Evolutionary conservation across 768 basidiomycete species (phyloP), one percentile per base, ranked within the genome.

Genomic region (Scleroderma bovista): DNA sequence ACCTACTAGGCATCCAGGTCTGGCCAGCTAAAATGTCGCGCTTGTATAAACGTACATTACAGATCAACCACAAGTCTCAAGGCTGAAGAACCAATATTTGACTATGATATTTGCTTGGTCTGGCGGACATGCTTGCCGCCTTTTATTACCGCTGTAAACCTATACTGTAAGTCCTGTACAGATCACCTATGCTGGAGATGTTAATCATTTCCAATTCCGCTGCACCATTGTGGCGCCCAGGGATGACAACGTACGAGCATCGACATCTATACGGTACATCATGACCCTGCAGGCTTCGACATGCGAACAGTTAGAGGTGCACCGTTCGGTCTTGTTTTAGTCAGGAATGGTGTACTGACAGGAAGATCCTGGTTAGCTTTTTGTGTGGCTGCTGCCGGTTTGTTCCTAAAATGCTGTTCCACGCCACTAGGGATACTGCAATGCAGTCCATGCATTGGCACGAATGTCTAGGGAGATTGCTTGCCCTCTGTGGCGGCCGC

Each of bases 241-340:
- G 48, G 88, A 90, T 63, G 90, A 92, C 57, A 84, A 88, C 53
- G 89, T 92, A 91, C 62, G 87, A 93, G n/a, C 62, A 86, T 93
- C 55, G 88, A 90, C 66, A 89, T 91, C 58, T n/a, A n/a, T n/a
- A n/a, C n/a, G n/a, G n/a, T n/a, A n/a, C n/a, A n/a, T n/a, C n/a
- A n/a, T n/a, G n/a, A n/a, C n/a, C n/a, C n/a, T n/a, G n/a, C n/a
- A n/a, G n/a, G n/a, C n/a, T n/a, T n/a, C n/a, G n/a, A n/a, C n/a
- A n/a, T n/a, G n/a, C n/a, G n/a, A n/a, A n/a, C n/a, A 90, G 63
- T 71, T 88, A 37, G 88, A n/a, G n/a, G n/a, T n/a, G n/a, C n/a
- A n/a, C n/a, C n/a, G n/a, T n/a, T n/a, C n/a, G n/a, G n/a, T n/a
- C n/a, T n/a, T n/a, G n/a, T n/a, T n/a, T n/a, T n/a, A n/a, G 36